phyloP scores from a whole-genome alignment of 2,329 filamentous ascomycete genomes.

The Sporothrix protearum region DNA sequence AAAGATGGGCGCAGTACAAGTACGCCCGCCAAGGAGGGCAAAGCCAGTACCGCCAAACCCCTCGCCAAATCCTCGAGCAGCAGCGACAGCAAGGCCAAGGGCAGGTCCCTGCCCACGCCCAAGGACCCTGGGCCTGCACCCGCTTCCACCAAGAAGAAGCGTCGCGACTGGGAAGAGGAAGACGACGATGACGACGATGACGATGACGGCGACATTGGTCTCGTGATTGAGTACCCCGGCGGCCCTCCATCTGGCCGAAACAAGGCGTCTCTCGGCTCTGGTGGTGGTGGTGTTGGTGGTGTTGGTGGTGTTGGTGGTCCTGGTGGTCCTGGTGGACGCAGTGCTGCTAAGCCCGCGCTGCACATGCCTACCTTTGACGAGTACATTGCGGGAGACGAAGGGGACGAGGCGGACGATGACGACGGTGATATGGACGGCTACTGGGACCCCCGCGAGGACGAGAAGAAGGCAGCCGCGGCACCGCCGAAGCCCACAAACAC shows the following conservation, averaged over 20 bases:
- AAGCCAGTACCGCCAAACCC: not conserved
- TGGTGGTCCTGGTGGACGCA: not conserved
- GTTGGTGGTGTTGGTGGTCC: too few species aligned
- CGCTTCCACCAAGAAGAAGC: conserved; percentile 33
- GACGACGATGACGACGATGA: conserved; percentile 51
- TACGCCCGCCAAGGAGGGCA: not conserved
- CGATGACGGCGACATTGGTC: conserved; percentile 55
- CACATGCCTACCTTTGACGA: conserved; percentile 29
- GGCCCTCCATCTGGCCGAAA: conserved; percentile 35
- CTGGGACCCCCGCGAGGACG: conserved; percentile 26
- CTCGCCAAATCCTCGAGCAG: not conserved
- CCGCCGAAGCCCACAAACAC: not conserved
- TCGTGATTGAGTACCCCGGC: conserved; percentile 59
- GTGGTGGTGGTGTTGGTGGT: not conserved
- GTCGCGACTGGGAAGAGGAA: conserved; percentile 40
- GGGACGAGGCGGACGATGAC: conserved; percentile 33
- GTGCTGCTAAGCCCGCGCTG: conserved; percentile 10
- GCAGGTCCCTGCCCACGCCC: conserved; percentile 26
- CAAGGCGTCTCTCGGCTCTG: not conserved
- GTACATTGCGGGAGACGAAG: conserved; percentile 33
- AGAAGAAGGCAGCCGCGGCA: not conserved
- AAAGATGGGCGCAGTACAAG: conserved; percentile 1
- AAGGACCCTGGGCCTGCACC: conserved; percentile 25
- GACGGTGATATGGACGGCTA: conserved; percentile 28
- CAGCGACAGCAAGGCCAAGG: conserved; percentile 24